Conservation (phyloP, 1,284 basidiomycete genomes). For the Ganoderma boninense region DNA sequence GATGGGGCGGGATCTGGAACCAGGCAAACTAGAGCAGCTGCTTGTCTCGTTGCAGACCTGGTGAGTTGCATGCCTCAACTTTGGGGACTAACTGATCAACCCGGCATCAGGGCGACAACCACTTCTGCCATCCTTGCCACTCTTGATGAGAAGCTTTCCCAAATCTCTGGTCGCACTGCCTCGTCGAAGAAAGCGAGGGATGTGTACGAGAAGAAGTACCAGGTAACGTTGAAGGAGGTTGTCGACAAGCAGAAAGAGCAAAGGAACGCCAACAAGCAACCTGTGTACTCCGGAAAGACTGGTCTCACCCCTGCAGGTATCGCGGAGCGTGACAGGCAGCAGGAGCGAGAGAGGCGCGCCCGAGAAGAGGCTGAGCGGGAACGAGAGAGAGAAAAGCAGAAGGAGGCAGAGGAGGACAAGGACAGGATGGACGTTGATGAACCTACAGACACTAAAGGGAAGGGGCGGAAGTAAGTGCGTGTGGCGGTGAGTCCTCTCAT, state of each 20-base stretch:
- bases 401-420: conserved; percentile 43
- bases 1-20: conserved; percentile 87
- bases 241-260: conserved; percentile 57
- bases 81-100: background rate
- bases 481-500: background rate
- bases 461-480: conserved; percentile 60
- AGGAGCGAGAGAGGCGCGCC: conserved; percentile 29
- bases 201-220: conserved; percentile 55
- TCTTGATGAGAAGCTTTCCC: conserved; percentile 61
- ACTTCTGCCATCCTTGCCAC: conserved; percentile 69
- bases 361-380: conserved; percentile 33
- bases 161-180: conserved; percentile 51
- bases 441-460: conserved; percentile 50
- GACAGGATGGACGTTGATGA: conserved; percentile 64
- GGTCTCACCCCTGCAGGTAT: conserved; percentile 38
- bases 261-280: conserved; percentile 32
- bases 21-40: conserved; percentile 68
- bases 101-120: conserved; percentile 68
- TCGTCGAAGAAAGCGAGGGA: conserved; percentile 45
- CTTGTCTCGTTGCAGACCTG: conserved; percentile 74
- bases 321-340: conserved; percentile 27
- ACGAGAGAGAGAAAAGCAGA: conserved; percentile 42
- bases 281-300: conserved; percentile 24
- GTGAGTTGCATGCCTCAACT: conserved; percentile 52
- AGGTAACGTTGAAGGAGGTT: conserved; percentile 61